Evolutionary conservation across 1,284 basidiomycete genomes (phyloP), one percentile per base, ranked within the genome.

Genomic region (Malassezia equina): DNA sequence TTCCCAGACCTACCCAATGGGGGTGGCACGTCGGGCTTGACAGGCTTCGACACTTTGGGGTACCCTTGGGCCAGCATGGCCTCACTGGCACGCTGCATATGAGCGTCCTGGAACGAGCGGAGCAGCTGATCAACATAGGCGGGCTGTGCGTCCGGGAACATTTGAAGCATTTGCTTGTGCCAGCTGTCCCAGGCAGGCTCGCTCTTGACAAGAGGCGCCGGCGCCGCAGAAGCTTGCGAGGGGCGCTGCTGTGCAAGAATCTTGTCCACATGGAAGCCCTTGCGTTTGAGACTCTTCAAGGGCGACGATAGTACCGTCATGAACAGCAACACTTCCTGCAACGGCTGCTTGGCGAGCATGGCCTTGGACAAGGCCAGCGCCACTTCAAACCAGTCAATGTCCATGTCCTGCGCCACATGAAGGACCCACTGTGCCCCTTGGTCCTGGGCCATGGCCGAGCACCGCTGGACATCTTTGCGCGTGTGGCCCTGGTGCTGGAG

Each of bases 301-400:
- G 91, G 86, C 0, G 90, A 94, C 0, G 88, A 88, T 11, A 98
- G 80, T 43, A 98, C 88, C 0, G 89, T 93, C 83, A 88, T 88
- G 67, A 94, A 86, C 12, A 96, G 75, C 7, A 96, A 59, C 34
- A 73, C 66, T 47, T 74, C 71, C 36, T 66, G 69, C 40, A 74
- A 49, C 25, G 63, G 60, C 50, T 73, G 72, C 51, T 65, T 58
- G 24, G 61, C 64, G 39, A 72, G 55, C 33, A 75, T 58, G 43
- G 65, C 57, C 52, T 68, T 68, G 60, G 53, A 62, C 24, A 74
- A 61, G 21, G 68, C 62, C 3, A 60, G 59, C 1, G 71, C 71
- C n/a, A 74, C 68, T 48, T 94, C 90, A 68, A 88, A 94, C 81
- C 88, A 86, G 69, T 95, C 90, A n/a, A 86, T 77, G 59, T 86